A percentile compares a stretch with the other conserved stretches of the same genome.
phyloP scores from a whole-genome alignment of 441 rosid species.

The Gossypium lobatum region DNA sequence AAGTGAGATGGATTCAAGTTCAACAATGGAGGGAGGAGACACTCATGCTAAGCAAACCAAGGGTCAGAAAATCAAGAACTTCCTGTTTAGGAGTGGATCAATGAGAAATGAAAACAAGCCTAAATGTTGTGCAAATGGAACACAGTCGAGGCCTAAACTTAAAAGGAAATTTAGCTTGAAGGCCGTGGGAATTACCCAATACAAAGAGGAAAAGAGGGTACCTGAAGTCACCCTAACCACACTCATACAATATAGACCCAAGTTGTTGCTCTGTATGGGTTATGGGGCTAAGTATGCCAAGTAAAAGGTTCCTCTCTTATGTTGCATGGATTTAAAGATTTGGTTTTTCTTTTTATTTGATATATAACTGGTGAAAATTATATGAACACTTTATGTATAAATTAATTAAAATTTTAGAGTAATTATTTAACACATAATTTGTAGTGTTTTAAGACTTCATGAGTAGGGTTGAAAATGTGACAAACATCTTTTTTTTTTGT shows the following conservation, averaged over 20 bases:
- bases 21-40: not conserved
- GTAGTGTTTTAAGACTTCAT: no score
- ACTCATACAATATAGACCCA: conserved; percentile 26
- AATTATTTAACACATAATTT: no score
- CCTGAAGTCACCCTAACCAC: conserved; percentile 22
- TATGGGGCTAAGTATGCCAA: conserved; percentile 19
- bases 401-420: no score
- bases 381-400: no score
- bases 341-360: not conserved
- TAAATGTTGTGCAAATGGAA: conserved; percentile 14
- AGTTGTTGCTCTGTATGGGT: conserved; percentile 43
- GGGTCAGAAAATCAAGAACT: conserved; percentile 24
- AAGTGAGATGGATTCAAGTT: not conserved
- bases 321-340: no score
- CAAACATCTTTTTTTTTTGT: no score
- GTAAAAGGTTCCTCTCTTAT: not conserved
- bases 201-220: conserved; percentile 22
- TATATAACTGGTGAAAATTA: not conserved
- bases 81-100: conserved; percentile 17
- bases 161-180: conserved; percentile 25
- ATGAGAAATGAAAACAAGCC: conserved; percentile 15
- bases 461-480: no score
- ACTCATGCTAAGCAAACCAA: not conserved
- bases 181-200: conserved; percentile 14
- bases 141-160: conserved; percentile 7